Conservation (phyloP, 768 basidiomycete genomes). For the Cystobasidium ongulense region DNA sequence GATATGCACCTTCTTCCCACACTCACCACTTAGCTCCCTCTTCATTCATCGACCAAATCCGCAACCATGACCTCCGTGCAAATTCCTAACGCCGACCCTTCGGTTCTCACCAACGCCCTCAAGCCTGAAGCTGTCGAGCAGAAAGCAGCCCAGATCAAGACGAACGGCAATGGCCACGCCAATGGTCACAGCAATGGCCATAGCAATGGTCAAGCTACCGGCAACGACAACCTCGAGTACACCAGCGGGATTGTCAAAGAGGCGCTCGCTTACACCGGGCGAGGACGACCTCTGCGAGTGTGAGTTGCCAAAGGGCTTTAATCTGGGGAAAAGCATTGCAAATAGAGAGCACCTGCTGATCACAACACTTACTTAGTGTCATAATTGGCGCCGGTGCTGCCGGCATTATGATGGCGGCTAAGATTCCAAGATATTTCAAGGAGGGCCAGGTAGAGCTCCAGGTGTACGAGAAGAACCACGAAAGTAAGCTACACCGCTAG, state of each 20-base stretch:
- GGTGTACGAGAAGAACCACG: constrained; percentile 3
- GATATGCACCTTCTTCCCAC: too few species aligned
- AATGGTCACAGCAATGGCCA: not conserved
- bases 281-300: not conserved
- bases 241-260: constrained; percentile 1
- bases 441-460: not conserved
- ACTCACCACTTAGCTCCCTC: too few species aligned
- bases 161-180: too few species aligned
- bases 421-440: not conserved
- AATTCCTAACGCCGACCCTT: not conserved
- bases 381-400: constrained; percentile 5
- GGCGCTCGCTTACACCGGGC: not conserved
- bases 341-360: not conserved
- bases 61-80: not conserved
- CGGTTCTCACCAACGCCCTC: not conserved
- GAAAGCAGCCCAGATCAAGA: not conserved
- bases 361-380: not conserved
- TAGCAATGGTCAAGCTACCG: not conserved
- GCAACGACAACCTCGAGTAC: not conserved
- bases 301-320: not conserved
- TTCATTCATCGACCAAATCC: too few species aligned
- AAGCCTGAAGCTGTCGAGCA: not conserved
- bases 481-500: not conserved
- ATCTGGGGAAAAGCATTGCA: not conserved
- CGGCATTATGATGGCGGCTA: not conserved